Evolutionary conservation across 306 rosid species (phyloP), one percentile per base, ranked within the genome.

Genomic region (Dalbergia cochinchinensis): DNA sequence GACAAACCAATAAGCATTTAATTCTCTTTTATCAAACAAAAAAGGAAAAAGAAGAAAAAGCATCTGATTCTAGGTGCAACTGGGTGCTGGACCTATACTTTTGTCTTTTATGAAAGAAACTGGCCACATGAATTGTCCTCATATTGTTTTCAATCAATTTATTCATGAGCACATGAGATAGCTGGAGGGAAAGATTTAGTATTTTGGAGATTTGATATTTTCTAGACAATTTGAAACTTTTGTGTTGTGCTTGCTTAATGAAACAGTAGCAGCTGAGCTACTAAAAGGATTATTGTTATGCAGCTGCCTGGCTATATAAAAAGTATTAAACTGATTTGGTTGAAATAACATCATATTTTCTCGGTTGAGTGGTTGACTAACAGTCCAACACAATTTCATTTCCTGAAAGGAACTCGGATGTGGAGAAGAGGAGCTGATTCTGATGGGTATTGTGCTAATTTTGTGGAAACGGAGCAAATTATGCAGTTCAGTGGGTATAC

Each of bases 371-470:
- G 33, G 22, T 53, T 67, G 68, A 41, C 57, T 44, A 76, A 44
- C 78, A 34, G 37, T n/a, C 3, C 33, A 44, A 58, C 53, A 11
- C 76, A 12, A 61, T 57, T 79, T 77, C 62, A 72, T 85, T 73
- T 73, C 50, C 65, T 63, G 47, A 19, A 88, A 93, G 97, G 98
- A 73, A 93, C 98, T 73, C 97, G 97, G 50, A 87, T 93, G 94
- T 93, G 98, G 98, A 89, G 97, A 90, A 90, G 98, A 76, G 97
- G 97, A 68, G 97, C 94, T 70, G 98, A 93, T 82, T 54, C 97
- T 65, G 98, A 91, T 86, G 98, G 98, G 5, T 93, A 93, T 82
- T 94, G 85, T 0, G 97, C 98, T 18, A 93, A 93, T 82, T 93
- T 93, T 87, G 97, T 91, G 83, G 94, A 93, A 86, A 84, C 86